phyloP scores from a whole-genome alignment of 139 green algal genomes.

The Deuterostichococcus epilithicus region DNA sequence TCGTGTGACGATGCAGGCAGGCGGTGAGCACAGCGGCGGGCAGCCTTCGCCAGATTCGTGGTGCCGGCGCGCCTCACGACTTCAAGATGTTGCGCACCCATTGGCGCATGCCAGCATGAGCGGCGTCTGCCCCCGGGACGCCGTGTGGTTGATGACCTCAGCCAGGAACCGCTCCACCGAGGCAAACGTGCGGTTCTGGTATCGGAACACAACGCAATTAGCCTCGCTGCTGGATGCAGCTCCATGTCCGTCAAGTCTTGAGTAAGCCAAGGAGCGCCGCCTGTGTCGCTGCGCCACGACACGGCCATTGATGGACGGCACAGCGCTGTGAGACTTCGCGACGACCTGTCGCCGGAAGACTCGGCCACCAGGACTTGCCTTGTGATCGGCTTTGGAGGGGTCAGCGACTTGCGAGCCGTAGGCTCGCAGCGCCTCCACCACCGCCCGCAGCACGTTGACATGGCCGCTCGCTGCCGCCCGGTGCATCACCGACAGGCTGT shows the following conservation, averaged over 20 bases:
- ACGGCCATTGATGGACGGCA: too few species aligned
- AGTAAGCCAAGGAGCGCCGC: too few species aligned
- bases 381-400: background rate
- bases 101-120: constrained; percentile 51
- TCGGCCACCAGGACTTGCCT: too few species aligned
- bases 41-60: too few species aligned
- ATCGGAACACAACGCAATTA: background rate
- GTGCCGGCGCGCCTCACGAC: too few species aligned
- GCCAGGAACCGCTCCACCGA: constrained; percentile 15
- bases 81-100: constrained; percentile 16
- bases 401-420: background rate
- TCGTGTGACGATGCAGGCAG: too few species aligned
- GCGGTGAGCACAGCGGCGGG: too few species aligned
- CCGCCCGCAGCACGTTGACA: constrained; percentile 14
- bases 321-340: too few species aligned
- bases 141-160: constrained; percentile 35
- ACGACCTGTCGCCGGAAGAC: background rate
- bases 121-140: constrained; percentile 28
- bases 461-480: constrained; percentile 16
- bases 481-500: background rate
- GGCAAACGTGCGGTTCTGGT: background rate
- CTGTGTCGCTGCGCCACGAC: background rate
- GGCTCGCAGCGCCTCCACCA: constrained; percentile 13
- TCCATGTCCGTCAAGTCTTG: too few species aligned
- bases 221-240: background rate